Conservation (phyloP, 192 early-diverging fungal genomes). For the Coemansia asiatica region DNA sequence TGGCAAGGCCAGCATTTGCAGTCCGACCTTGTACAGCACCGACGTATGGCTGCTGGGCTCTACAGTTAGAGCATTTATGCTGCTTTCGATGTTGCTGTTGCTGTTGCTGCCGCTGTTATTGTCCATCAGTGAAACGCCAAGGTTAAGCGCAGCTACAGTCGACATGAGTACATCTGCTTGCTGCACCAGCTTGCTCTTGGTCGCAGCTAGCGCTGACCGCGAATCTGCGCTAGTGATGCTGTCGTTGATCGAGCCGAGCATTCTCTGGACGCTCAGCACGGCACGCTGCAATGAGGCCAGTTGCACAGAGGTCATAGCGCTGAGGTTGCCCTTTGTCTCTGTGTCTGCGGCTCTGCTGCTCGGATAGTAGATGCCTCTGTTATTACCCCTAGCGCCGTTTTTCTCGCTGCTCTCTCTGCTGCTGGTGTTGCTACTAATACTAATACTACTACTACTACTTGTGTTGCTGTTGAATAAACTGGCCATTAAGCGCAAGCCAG, state of each 20-base stretch:
- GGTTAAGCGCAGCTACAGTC: conserved; percentile 46
- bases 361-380: too few relatives aligned
- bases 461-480: background rate
- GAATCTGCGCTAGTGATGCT: conserved; percentile 38
- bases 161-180: conserved; percentile 54
- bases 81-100: background rate
- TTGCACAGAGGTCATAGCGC: conserved; percentile 30
- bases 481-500: background rate
- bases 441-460: background rate
- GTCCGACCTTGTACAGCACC: background rate
- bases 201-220: conserved; percentile 31
- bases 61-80: background rate
- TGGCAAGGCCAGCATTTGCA: conserved; percentile 35
- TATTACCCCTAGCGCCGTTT: too few relatives aligned
- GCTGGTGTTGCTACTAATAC: background rate
- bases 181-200: conserved; percentile 41
- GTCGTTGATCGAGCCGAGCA: conserved; percentile 49
- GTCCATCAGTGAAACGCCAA: conserved; percentile 31
- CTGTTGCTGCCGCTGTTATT: background rate
- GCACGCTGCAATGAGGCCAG: conserved; percentile 52
- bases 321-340: background rate
- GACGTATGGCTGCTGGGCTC: background rate
- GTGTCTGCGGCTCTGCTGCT: background rate
- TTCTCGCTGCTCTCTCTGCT: background rate
- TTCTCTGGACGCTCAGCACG: conserved; percentile 47